A percentile compares a stretch with the other conserved stretches of the same genome.
These are phyloP conservation scores for Ogataea methylovora DNA, from an alignment of 805 yeast genomes.

Conservation along the genomic window DNA sequence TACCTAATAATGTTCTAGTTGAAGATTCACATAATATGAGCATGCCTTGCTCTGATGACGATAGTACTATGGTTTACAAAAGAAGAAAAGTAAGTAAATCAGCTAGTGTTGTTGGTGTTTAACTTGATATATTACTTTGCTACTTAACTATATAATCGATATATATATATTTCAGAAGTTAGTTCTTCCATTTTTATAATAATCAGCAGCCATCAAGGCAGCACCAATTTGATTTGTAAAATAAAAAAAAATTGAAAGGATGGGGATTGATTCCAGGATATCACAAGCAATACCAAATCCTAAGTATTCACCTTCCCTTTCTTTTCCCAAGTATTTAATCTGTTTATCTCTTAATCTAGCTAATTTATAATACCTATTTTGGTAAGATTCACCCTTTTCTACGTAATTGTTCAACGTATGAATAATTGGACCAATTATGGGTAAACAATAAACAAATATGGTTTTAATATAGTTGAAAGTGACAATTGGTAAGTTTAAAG, in stretches of 20 bases:
- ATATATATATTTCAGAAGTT: slow-evolving; percentile 4
- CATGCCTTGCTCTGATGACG: too few species aligned
- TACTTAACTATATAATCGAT: not conserved
- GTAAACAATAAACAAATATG: slow-evolving; percentile 12
- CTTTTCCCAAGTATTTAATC: slow-evolving; percentile 16
- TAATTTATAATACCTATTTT: slow-evolving; percentile 15
- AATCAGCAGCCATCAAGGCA: slow-evolving; percentile 48
- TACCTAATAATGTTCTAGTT: too few species aligned
- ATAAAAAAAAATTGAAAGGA: slow-evolving; percentile 44
- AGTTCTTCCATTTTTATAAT: slow-evolving; percentile 13
- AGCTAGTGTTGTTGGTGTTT: not conserved
- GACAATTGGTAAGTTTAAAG: slow-evolving; percentile 5
- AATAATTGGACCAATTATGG: slow-evolving; percentile 16
- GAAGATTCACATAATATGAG: too few species aligned
- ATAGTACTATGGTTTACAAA: too few species aligned
- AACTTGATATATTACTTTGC: not conserved
- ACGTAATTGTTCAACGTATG: slow-evolving; percentile 12
- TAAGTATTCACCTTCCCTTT: slow-evolving; percentile 31
- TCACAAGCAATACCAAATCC: slow-evolving; percentile 48
- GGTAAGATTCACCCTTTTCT: slow-evolving; percentile 10
- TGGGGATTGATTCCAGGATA: slow-evolving; percentile 37
- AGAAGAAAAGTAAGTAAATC: not conserved
- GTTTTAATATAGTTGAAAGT: slow-evolving; percentile 1
- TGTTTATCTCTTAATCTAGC: slow-evolving; percentile 19
- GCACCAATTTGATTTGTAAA: slow-evolving; percentile 59